Evolutionary conservation across 805 yeast genomes (phyloP).

Genomic region (Starmerella ratchasimensis): DNA sequence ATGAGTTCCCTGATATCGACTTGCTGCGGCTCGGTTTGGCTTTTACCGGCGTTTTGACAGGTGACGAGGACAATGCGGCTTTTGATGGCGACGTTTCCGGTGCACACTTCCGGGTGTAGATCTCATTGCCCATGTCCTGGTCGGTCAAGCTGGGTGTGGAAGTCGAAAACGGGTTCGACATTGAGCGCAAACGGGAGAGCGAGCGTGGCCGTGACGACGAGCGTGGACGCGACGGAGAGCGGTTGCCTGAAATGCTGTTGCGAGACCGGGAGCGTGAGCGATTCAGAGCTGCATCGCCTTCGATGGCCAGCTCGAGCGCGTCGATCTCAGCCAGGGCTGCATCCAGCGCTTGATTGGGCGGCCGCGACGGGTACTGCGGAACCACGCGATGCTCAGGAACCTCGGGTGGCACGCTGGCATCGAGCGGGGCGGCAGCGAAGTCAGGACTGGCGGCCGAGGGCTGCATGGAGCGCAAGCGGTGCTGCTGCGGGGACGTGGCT

Average conservation of each 20-base stretch:
- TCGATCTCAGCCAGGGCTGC: conserved; percentile 14
- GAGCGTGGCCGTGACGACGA: conserved; percentile 2
- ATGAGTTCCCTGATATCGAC: too few species aligned
- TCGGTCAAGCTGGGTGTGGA: too few species aligned
- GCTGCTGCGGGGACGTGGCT: neutral
- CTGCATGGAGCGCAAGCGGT: neutral
- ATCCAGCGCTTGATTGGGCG: conserved; percentile 3
- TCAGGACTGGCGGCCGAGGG: neutral
- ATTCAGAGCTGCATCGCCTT: neutral
- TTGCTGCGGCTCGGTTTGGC: too few species aligned
- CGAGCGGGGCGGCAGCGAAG: neutral
- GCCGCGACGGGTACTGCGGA: neutral
- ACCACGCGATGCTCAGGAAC: conserved; percentile 15
- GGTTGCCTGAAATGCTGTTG: too few species aligned
- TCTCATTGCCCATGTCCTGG: conserved; percentile 5
- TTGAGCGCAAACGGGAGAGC: conserved; percentile 1
- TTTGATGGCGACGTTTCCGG: conserved; percentile 2
- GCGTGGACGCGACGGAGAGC: conserved; percentile 21
- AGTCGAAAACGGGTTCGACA: conserved; percentile 1
- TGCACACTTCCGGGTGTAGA: conserved; percentile 18
- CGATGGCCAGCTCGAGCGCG: conserved; percentile 8
- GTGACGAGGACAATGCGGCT: too few species aligned
- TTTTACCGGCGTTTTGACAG: too few species aligned
- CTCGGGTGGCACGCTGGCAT: conserved; percentile 17
- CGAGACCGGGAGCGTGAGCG: neutral